A percentile compares a stretch with the other conserved stretches of the same genome.
phyloP scores from a whole-genome alignment of 2,329 filamentous ascomycete genomes.

The Phoma sp. region DNA sequence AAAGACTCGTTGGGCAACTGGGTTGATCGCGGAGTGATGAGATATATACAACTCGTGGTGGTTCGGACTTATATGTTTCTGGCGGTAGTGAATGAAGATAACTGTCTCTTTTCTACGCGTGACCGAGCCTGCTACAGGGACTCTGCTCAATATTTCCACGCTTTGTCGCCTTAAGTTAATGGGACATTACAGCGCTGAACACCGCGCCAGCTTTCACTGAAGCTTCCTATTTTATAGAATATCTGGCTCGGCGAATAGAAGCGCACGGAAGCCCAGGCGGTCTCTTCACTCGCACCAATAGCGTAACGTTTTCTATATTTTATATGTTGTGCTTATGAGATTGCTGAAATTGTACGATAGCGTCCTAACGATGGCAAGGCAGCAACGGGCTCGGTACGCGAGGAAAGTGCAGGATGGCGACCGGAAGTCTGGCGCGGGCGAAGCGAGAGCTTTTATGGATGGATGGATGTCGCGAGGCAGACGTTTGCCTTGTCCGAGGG shows the following conservation, averaged over 20 bases:
- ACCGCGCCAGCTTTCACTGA: too few relatives aligned
- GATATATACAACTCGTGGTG: too few relatives aligned
- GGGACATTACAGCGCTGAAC: slow-evolving; percentile 19
- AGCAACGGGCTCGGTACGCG: neutral
- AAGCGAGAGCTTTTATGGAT: slow-evolving; percentile 3
- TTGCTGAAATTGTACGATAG: neutral
- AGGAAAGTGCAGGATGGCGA: neutral
- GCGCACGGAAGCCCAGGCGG: too few relatives aligned
- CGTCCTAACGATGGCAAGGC: neutral
- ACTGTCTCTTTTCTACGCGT: neutral
- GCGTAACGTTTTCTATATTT: neutral
- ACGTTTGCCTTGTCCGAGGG: slow-evolving; percentile 24
- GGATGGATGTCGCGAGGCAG: slow-evolving; percentile 21
- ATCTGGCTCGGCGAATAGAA: too few relatives aligned
- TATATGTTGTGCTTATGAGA: neutral
- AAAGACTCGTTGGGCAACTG: too few relatives aligned
- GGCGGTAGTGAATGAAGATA: too few relatives aligned
- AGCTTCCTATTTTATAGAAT: too few relatives aligned
- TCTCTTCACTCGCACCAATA: neutral
- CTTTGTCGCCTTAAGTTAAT: slow-evolving; percentile 27
- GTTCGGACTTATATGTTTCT: too few relatives aligned
- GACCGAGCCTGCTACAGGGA: neutral
- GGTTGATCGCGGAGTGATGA: too few relatives aligned
- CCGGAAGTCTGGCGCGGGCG: neutral
- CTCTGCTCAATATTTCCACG: slow-evolving; percentile 1